phyloP scores from a whole-genome alignment of 768 basidiomycete species.

The Suillus bovinus region DNA sequence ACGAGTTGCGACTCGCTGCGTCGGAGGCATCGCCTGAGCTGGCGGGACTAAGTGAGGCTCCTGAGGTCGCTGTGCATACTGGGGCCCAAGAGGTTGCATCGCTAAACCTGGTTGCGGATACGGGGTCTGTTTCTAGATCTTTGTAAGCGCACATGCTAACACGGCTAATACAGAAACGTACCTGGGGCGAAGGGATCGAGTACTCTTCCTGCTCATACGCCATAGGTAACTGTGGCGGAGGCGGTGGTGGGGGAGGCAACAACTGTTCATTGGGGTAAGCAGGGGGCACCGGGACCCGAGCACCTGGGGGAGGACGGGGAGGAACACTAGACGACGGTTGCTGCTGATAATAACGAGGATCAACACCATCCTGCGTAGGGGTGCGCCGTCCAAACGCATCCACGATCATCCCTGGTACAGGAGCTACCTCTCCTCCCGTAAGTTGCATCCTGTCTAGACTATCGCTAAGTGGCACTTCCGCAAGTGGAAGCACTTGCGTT shows the following conservation, averaged over 20 bases:
- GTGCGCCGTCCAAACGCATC: slow-evolving; percentile 28
- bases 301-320: slow-evolving; percentile 40
- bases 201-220: slow-evolving; percentile 35
- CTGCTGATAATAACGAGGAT: slow-evolving; percentile 41
- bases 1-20: slow-evolving; percentile 44
- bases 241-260: slow-evolving; percentile 23
- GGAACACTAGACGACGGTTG: slow-evolving; percentile 33
- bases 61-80: slow-evolving; percentile 29
- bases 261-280: slow-evolving; percentile 36
- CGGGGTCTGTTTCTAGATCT: slow-evolving; percentile 17
- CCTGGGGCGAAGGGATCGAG: slow-evolving; percentile 22
- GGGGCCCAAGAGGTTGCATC: slow-evolving; percentile 25
- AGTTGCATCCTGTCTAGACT: slow-evolving; percentile 50
- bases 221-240: slow-evolving; percentile 9
- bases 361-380: slow-evolving; percentile 38
- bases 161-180: slow-evolving; percentile 10
- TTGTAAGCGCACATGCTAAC: slow-evolving; percentile 11
- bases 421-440: slow-evolving; percentile 38
- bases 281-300: slow-evolving; percentile 36
- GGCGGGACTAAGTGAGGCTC: slow-evolving; percentile 23
- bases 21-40: slow-evolving; percentile 37
- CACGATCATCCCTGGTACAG: slow-evolving; percentile 21
- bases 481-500: slow-evolving; percentile 34
- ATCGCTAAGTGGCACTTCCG: slow-evolving; percentile 32
- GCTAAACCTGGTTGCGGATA: slow-evolving; percentile 27